Conservation (phyloP, 2,329 filamentous ascomycete species). For the Hymenotorrendiella dingleyae region DNA sequence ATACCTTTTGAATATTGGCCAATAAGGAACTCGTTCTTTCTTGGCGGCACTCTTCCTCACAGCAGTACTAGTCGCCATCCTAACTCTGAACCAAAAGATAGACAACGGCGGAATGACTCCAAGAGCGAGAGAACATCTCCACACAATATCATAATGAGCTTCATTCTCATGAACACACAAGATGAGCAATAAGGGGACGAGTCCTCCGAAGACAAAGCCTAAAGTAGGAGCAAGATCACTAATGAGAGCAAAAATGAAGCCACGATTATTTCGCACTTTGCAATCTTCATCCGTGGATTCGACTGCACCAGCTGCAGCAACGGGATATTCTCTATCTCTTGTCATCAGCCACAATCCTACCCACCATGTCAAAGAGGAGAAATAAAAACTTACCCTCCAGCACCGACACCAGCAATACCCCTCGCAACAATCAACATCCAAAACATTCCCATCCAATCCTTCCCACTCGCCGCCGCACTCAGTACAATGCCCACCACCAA, state of each 20-base stretch:
- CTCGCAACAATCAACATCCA: constrained; percentile 40
- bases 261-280: constrained; percentile 39
- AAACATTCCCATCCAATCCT: constrained; percentile 33
- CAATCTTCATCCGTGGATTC: constrained; percentile 48
- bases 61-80: constrained; percentile 47
- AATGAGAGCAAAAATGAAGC: constrained; percentile 50
- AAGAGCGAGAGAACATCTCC: constrained; percentile 45
- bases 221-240: constrained; percentile 43
- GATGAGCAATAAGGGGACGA: constrained; percentile 40
- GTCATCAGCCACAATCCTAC: neutral
- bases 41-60: constrained; percentile 12
- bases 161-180: constrained; percentile 44
- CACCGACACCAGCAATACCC: constrained; percentile 40
- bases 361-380: neutral
- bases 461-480: constrained; percentile 33
- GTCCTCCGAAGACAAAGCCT: constrained; percentile 44
- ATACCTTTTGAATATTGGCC: constrained; percentile 56
- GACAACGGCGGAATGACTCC: constrained; percentile 39
- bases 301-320: constrained; percentile 42
- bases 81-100: constrained; percentile 47
- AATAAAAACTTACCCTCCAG: constrained; percentile 25
- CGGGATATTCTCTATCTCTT: constrained; percentile 42
- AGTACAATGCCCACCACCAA: constrained; percentile 35
- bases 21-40: constrained; percentile 43
- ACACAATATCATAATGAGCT: constrained; percentile 38